A percentile compares a stretch with the other conserved stretches of the same genome.
Conservation (phyloP, 371 early-diverging fungal genomes). For the Actinomortierella wolfii region DNA sequence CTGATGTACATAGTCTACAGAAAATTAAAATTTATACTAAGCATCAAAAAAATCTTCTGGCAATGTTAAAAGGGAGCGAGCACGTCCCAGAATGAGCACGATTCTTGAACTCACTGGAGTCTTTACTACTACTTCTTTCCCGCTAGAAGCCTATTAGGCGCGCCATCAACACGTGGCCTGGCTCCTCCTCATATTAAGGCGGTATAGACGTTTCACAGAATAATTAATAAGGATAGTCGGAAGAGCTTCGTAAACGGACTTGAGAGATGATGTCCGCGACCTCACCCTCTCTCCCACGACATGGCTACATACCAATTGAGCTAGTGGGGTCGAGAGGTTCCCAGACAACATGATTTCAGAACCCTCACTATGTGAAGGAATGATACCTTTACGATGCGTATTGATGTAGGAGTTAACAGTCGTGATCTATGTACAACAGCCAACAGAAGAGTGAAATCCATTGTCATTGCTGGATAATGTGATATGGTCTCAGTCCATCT, state of each 20-base stretch:
- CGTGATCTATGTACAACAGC: no score
- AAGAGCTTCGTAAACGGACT: constrained; percentile 4
- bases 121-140: background rate
- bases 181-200: background rate
- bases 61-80: no score
- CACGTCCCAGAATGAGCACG: constrained; percentile 1
- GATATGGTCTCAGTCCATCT: constrained; percentile 20
- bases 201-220: constrained; percentile 2
- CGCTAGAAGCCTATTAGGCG: background rate
- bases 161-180: constrained; percentile 2
- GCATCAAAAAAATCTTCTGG: no score
- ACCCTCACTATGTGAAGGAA: constrained; percentile 12
- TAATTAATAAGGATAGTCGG: constrained; percentile 1
- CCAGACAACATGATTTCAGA: constrained; percentile 14
- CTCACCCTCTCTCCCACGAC: no score
- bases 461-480: background rate
- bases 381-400: no score
- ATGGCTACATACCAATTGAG: background rate
- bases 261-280: constrained; percentile 8
- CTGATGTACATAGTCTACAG: no score
- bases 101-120: constrained; percentile 1
- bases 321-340: constrained; percentile 2
- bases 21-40: no score
- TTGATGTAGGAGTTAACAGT: no score
- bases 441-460: no score